Evolutionary conservation across 768 basidiomycete genomes (phyloP), one percentile per base, ranked within the genome.

Genomic region (Leccinum sublutescens): DNA sequence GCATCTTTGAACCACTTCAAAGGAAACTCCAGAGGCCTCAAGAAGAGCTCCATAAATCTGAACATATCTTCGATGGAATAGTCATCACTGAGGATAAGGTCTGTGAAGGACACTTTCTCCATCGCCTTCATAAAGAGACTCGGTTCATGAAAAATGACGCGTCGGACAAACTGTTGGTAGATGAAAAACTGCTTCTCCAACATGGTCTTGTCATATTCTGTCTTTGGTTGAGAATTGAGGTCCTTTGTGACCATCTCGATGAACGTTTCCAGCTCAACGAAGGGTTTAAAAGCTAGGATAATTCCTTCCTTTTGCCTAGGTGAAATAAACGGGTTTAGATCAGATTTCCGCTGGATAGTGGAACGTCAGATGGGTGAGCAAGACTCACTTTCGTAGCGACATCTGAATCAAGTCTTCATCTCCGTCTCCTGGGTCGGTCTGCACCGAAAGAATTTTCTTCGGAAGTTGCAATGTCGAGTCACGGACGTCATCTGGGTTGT

Each of bases 61-160:
- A 21, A 3, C 8, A 62, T 11, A 47, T 75, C 72, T 5, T 69
- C 70, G 0, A 61, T 29, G 0, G 66, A 61, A 49, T 76, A 74
- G 31, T 74, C 68, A 3, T 76, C 66, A 29, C 69, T 66, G 43
- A 75, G 61, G 21, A 75, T 38, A n/a, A 76, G 53, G 51, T 76
- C 74, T 50, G 65, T 65, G 53, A 75, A 64, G 14, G 74, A 76
- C 2, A 72, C 74, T 40, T 64, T 75, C 14, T 66, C 66, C 25
- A 68, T n/a, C 4, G 72, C 58, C 50, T 70, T 71, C 62, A 66
- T 57, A 33, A 68, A 71, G 3, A 76, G 64, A 11, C 36, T 57
- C 1, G 67, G 68, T 11, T 76, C 57, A 21, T 76, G 62, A 25
- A 72, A 70, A 45, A 75, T 62, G 27, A 75, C 65, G 0, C 75